Percentiles rank a stretch among this genome's conserved stretches.
Evolutionary conservation across 1,284 basidiomycete genomes (phyloP).

Genomic region (Trametes versicolor): DNA sequence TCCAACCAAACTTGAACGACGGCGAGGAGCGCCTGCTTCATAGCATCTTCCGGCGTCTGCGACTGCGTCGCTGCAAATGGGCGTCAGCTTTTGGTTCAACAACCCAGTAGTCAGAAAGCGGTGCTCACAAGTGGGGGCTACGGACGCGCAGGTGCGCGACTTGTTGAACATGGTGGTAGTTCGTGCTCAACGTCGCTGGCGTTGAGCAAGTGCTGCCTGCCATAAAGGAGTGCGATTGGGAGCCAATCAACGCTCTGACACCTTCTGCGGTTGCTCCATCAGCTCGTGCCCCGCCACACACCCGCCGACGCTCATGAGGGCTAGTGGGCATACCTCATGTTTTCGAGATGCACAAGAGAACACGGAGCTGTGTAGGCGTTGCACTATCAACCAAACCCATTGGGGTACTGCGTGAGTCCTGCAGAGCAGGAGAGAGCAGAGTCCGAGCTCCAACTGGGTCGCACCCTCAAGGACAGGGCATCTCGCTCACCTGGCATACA

Average conservation of each 20-base stretch:
- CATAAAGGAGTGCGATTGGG: not conserved
- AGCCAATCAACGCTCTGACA: constrained; percentile 10
- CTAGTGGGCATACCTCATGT: not conserved
- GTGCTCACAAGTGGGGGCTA: constrained; percentile 1
- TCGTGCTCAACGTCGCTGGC: not conserved
- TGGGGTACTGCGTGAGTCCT: no score
- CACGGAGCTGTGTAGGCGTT: no score
- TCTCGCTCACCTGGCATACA: no score
- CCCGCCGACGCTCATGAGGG: not conserved
- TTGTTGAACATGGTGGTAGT: constrained; percentile 18
- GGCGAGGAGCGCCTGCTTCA: constrained; percentile 40
- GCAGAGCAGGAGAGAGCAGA: no score
- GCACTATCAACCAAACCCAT: no score
- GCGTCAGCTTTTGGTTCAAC: not conserved
- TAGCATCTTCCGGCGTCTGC: constrained; percentile 25
- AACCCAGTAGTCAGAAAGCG: not conserved
- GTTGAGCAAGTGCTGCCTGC: not conserved
- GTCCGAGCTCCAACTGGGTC: no score
- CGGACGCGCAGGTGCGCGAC: constrained; percentile 18
- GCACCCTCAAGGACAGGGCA: no score
- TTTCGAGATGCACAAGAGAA: not conserved
- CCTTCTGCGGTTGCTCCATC: constrained; percentile 11
- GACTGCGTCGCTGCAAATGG: not conserved
- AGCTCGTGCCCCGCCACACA: not conserved
- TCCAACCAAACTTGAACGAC: constrained; percentile 45